These are phyloP conservation scores for Blastomyces emzantsi DNA, from an alignment of 2,329 filamentous ascomycete genomes.

Conservation along the genomic window DNA sequence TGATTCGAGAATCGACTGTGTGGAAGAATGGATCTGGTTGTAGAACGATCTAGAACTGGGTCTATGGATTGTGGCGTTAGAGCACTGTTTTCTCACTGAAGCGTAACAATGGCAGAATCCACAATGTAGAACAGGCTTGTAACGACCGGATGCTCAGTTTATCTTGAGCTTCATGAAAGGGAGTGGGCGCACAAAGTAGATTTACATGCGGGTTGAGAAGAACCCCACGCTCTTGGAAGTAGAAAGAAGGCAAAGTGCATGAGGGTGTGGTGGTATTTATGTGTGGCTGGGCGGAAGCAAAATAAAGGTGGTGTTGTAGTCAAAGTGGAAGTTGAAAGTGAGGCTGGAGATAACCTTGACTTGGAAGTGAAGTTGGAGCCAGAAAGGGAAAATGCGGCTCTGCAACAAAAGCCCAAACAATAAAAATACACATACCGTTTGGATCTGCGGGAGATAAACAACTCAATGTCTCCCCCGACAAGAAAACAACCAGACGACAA, in stretches of 20 bases:
- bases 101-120: not conserved
- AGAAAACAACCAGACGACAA: conserved; percentile 33
- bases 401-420: not conserved
- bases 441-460: conserved; percentile 77
- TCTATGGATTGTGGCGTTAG: conserved; percentile 4
- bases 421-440: conserved; percentile 9
- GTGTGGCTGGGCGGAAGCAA: conserved; percentile 2
- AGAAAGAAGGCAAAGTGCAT: not conserved
- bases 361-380: not conserved
- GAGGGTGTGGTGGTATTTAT: not conserved
- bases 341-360: no score
- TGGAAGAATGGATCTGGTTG: conserved; percentile 14
- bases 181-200: not conserved
- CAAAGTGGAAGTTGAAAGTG: not conserved
- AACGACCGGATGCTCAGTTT: not conserved
- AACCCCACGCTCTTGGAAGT: not conserved
- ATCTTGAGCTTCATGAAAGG: not conserved
- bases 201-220: not conserved
- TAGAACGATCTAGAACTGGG: not conserved
- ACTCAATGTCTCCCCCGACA: conserved; percentile 89
- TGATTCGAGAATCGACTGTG: conserved; percentile 24
- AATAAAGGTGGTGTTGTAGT: not conserved
- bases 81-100: not conserved
- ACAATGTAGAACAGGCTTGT: not conserved
- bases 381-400: conserved; percentile 5